These are phyloP conservation scores for Trametes polyzona DNA, from an alignment of 1,284 basidiomycete species.

Conservation along the genomic window DNA sequence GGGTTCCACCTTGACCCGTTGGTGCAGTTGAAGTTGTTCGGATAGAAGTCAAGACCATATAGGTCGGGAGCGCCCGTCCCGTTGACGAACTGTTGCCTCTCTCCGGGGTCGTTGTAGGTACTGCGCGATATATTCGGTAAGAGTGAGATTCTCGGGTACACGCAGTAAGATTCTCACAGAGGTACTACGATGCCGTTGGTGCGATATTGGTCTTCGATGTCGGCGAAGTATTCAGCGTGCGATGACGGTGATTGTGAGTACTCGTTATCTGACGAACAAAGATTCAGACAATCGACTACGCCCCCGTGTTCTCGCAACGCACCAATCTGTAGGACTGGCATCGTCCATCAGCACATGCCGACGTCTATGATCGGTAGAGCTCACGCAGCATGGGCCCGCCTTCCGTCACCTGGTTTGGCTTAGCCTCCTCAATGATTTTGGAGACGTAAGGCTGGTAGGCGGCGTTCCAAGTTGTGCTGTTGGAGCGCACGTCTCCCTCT, in stretches of 20 bases:
- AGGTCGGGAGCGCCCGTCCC: constrained; percentile 63
- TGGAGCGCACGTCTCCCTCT: constrained; percentile 67
- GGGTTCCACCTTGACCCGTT: constrained; percentile 62
- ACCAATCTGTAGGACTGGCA: constrained; percentile 76
- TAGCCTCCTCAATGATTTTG: constrained; percentile 63
- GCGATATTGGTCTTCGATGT: constrained; percentile 61
- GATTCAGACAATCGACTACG: background rate
- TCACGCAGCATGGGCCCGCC: constrained; percentile 78
- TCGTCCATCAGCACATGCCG: too few species aligned
- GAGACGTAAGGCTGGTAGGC: constrained; percentile 76
- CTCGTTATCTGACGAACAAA: constrained; percentile 65
- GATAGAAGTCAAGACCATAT: constrained; percentile 66
- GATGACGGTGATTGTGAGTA: constrained; percentile 54
- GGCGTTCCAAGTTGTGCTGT: constrained; percentile 65
- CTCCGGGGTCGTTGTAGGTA: constrained; percentile 73
- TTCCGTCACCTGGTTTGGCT: constrained; percentile 66
- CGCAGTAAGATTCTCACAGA: constrained; percentile 36
- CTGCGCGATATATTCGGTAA: constrained; percentile 15
- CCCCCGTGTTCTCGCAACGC: too few species aligned
- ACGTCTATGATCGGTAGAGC: constrained; percentile 24
- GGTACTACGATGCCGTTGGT: constrained; percentile 66
- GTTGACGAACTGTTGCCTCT: constrained; percentile 67
- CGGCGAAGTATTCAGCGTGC: constrained; percentile 66
- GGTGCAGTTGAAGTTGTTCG: constrained; percentile 76
- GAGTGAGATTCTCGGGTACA: too few species aligned